phyloP scores from a whole-genome alignment of 441 rosid species.

The Gossypium schwendimanii region DNA sequence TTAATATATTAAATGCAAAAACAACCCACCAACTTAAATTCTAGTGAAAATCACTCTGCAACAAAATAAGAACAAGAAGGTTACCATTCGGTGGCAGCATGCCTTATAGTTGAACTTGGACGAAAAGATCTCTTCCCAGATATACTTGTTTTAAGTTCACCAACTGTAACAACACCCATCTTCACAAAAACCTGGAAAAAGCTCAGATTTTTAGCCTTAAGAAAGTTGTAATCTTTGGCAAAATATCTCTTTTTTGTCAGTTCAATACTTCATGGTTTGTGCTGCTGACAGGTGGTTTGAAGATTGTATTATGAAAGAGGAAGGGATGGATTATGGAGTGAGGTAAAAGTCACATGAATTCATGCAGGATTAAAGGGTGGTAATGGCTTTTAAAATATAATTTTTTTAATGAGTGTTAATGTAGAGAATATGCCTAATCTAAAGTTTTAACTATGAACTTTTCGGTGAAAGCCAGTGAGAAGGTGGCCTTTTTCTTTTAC shows the following conservation, averaged over 20 bases:
- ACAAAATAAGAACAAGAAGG: conserved; percentile 9
- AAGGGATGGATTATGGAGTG: conserved; percentile 17
- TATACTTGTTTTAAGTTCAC: conserved; percentile 73
- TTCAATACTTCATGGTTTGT: background rate
- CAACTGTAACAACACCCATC: conserved; percentile 80
- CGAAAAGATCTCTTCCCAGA: conserved; percentile 89
- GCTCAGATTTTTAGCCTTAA: conserved; percentile 5
- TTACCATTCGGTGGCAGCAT: conserved; percentile 94
- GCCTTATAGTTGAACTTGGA: conserved; percentile 74
- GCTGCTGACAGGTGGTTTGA: conserved; percentile 18
- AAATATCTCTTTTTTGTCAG: conserved; percentile 17
- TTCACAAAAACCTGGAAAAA: conserved; percentile 15
- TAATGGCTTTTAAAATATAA: conserved; percentile 24
- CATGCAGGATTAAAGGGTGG: conserved; percentile 39
- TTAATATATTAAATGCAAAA: background rate
- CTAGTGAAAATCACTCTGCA: background rate
- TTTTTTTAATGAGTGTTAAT: conserved; percentile 26
- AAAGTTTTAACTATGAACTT: conserved; percentile 41
- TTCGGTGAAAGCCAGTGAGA: conserved; percentile 27
- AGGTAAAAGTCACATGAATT: conserved; percentile 35
- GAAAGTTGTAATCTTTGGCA: conserved; percentile 3
- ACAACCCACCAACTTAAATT: background rate
- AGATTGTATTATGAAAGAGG: conserved; percentile 17
- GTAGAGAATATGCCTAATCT: conserved; percentile 29
- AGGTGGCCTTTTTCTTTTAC: background rate